Evolutionary conservation across 768 basidiomycete genomes (phyloP).

Genomic region (Pulveroboletus sp.): DNA sequence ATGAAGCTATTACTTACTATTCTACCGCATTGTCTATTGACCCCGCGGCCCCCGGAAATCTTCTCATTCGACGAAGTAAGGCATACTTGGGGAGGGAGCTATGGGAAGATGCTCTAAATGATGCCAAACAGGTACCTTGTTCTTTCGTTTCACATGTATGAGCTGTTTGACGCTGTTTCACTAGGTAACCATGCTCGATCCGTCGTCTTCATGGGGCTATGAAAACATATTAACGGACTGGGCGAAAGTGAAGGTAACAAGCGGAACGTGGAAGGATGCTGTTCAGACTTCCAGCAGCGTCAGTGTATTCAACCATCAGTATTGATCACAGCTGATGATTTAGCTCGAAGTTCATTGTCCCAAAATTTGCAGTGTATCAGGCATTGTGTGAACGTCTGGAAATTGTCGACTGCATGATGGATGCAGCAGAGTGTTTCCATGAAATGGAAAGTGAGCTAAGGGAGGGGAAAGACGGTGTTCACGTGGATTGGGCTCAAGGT

Average conservation of each 20-base stretch:
- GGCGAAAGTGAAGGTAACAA: too few relatives aligned
- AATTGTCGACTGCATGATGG: neutral
- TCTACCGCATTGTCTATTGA: neutral
- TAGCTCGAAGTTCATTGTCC: neutral
- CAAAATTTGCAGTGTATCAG: neutral
- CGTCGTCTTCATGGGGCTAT: conserved; percentile 1
- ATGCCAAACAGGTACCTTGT: neutral
- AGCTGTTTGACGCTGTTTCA: too few relatives aligned
- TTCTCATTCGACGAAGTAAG: conserved; percentile 1
- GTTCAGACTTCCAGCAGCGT: too few relatives aligned
- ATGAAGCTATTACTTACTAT: neutral
- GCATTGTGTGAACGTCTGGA: neutral
- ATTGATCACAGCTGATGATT: too few relatives aligned
- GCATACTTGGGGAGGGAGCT: neutral
- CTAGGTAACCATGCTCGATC: neutral
- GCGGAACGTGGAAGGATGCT: too few relatives aligned
- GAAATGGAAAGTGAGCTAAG: neutral
- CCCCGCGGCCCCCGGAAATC: neutral
- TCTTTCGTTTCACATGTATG: too few relatives aligned
- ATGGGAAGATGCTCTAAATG: neutral
- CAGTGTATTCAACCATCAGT: too few relatives aligned
- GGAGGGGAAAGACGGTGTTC: too few relatives aligned
- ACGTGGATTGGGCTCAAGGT: too few relatives aligned
- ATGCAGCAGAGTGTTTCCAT: neutral
- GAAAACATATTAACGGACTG: too few relatives aligned